A percentile compares a stretch with the other conserved stretches of the same genome.
phyloP scores from a whole-genome alignment of 2,329 filamentous ascomycete genomes.

The Paecilomyces niveus region DNA sequence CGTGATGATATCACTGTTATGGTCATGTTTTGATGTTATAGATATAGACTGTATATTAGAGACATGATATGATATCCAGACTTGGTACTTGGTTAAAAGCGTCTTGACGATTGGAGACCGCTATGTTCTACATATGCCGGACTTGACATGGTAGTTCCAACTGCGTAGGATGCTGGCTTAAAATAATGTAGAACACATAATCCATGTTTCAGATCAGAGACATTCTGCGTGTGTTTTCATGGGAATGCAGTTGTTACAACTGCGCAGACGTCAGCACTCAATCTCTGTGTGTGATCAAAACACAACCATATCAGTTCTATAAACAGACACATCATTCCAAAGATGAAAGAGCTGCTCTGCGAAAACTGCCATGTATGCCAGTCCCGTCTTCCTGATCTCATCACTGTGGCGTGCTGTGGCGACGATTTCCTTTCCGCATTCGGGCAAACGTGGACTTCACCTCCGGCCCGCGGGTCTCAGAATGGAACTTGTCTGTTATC shows the following conservation, averaged over 20 bases:
- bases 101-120: not conserved
- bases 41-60: not conserved
- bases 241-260: too few species aligned
- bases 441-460: not conserved
- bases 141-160: too few species aligned
- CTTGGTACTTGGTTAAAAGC: not conserved
- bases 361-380: not conserved
- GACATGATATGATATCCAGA: not conserved
- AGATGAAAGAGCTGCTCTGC: not conserved
- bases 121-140: too few species aligned
- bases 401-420: not conserved
- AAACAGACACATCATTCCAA: too few species aligned
- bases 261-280: too few species aligned
- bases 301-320: too few species aligned
- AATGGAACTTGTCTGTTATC: not conserved
- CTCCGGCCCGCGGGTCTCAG: not conserved
- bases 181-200: too few species aligned
- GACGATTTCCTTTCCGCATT: not conserved
- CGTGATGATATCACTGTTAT: slow-evolving; percentile 16
- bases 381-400: not conserved
- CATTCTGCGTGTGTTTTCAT: too few species aligned
- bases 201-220: too few species aligned
- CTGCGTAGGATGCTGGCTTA: too few species aligned
- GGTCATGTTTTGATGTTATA: not conserved
- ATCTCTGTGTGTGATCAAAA: too few species aligned